phyloP scores from a whole-genome alignment of 169 alveolate genomes.

The Theileria annulata region DNA sequence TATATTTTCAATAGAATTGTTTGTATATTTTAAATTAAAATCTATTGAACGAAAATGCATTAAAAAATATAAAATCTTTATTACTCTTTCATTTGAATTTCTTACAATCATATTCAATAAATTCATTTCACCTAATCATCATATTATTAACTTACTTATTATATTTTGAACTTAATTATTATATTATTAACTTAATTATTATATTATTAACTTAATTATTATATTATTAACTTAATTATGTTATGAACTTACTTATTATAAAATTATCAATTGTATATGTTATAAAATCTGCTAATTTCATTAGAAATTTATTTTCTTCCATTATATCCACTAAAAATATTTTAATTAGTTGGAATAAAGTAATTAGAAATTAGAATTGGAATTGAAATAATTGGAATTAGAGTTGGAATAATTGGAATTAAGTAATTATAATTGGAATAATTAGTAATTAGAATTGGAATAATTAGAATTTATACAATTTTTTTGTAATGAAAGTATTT shows the following conservation, averaged over 20 bases:
- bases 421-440: too few relatives aligned
- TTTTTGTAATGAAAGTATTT: conserved; percentile 10
- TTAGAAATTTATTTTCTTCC: conserved; percentile 35
- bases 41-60: conserved; percentile 50
- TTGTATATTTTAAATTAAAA: conserved; percentile 44
- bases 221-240: background rate
- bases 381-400: too few relatives aligned
- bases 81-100: conserved; percentile 18
- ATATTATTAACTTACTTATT: too few relatives aligned
- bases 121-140: conserved; percentile 15
- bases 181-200: too few relatives aligned
- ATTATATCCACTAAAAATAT: conserved; percentile 24
- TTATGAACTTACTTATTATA: conserved; percentile 18
- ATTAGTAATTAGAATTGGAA: too few relatives aligned
- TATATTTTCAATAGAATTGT: conserved; percentile 16
- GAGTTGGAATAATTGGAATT: too few relatives aligned
- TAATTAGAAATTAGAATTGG: too few relatives aligned
- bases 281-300: conserved; percentile 61
- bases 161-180: too few relatives aligned
- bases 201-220: too few relatives aligned
- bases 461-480: too few relatives aligned
- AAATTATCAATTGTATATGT: conserved; percentile 53
- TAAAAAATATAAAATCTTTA: conserved; percentile 32
- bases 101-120: background rate
- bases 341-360: too few relatives aligned